Conservation (phyloP, 208 protist species). For the Crithidia acanthocephali region DNA sequence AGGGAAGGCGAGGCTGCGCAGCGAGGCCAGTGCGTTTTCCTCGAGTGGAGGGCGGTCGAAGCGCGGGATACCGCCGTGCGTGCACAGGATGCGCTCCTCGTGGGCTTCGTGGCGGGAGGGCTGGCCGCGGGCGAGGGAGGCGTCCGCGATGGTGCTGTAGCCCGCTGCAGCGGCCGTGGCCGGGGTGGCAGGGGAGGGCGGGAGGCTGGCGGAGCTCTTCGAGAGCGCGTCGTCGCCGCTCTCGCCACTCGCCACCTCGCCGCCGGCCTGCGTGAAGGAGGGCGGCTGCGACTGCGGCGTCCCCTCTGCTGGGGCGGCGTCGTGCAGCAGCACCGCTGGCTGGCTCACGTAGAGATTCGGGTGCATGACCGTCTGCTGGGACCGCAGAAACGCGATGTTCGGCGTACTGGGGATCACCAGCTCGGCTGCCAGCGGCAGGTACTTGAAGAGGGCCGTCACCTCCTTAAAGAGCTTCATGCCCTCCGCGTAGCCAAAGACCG, state of each 20-base stretch:
- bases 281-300: background rate
- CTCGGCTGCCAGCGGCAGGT: slow-evolving; percentile 72
- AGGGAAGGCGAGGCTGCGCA: slow-evolving; percentile 57
- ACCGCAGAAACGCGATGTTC: slow-evolving; percentile 38
- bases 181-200: background rate
- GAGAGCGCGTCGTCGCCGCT: slow-evolving; percentile 7
- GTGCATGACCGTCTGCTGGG: slow-evolving; percentile 38
- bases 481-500: slow-evolving; percentile 55
- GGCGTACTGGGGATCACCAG: slow-evolving; percentile 58
- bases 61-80: slow-evolving; percentile 81
- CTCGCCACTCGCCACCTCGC: slow-evolving; percentile 23
- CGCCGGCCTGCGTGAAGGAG: slow-evolving; percentile 2
- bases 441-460: slow-evolving; percentile 69
- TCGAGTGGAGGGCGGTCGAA: slow-evolving; percentile 55
- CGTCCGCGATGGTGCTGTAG: slow-evolving; percentile 35
- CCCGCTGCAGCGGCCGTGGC: background rate
- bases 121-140: slow-evolving; percentile 25
- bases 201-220: background rate
- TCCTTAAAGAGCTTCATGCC: slow-evolving; percentile 65
- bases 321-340: slow-evolving; percentile 31
- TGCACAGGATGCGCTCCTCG: slow-evolving; percentile 73
- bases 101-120: slow-evolving; percentile 43
- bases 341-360: slow-evolving; percentile 48
- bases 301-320: background rate
- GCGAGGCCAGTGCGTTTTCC: slow-evolving; percentile 49